These are phyloP conservation scores for Irpex lacteus DNA, from an alignment of 1,284 basidiomycete species.

Conservation along the genomic window DNA sequence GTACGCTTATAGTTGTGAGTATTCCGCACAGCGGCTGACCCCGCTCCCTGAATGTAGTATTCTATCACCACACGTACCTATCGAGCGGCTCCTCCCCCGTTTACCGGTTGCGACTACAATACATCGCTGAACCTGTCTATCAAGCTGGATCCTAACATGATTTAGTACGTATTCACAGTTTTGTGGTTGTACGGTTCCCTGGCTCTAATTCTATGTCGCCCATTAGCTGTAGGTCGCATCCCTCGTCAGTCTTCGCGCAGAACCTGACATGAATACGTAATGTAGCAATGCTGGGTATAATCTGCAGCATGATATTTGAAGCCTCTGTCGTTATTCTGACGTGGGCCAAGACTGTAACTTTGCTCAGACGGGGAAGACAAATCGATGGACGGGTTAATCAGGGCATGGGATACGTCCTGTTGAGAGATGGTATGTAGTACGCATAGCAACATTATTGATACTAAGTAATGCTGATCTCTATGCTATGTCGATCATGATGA, in stretches of 20 bases:
- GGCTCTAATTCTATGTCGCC: not conserved
- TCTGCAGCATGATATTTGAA: not conserved
- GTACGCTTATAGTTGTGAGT: not conserved
- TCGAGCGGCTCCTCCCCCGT: not conserved
- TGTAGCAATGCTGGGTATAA: not conserved
- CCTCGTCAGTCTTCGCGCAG: not conserved
- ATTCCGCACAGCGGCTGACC: not conserved
- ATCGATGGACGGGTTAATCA: not conserved
- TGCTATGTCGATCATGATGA: not conserved
- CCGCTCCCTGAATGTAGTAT: not conserved
- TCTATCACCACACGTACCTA: not conserved
- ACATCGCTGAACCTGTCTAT: not conserved
- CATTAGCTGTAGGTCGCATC: not conserved
- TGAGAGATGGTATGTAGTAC: not conserved
- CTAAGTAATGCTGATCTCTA: not conserved
- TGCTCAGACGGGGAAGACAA: not conserved
- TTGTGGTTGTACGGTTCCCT: not conserved
- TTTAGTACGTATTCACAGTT: not conserved
- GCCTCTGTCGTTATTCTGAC: not conserved
- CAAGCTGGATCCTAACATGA: not conserved
- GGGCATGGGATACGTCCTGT: not conserved
- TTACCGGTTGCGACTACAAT: not conserved
- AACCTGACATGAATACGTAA: not conserved
- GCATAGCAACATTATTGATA: not conserved
- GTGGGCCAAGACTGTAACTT: not conserved